phyloP scores from a whole-genome alignment of 1,284 basidiomycete species.

The Clitocybe nebularis region DNA sequence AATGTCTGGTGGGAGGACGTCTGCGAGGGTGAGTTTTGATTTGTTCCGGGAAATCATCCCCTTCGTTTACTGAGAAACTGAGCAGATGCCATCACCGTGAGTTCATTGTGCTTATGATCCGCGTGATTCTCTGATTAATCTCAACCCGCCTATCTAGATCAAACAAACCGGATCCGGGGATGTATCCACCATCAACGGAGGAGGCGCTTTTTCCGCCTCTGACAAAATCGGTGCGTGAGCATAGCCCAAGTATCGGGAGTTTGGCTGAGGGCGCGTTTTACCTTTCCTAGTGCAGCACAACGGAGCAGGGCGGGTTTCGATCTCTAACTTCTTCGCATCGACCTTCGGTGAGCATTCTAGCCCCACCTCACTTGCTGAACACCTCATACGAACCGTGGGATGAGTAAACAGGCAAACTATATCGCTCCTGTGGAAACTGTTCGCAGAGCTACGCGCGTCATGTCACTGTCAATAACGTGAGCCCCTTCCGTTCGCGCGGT shows the following conservation, averaged over 20 bases:
- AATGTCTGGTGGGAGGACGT: constrained; percentile 28
- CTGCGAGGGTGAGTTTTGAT: constrained; percentile 21
- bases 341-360: constrained; percentile 17
- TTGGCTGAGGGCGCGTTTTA: too few species aligned
- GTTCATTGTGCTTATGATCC: neutral
- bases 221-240: constrained; percentile 24
- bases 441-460: constrained; percentile 19
- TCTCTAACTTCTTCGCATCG: constrained; percentile 23
- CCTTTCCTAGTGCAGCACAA: constrained; percentile 23
- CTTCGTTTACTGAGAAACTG: neutral
- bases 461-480: constrained; percentile 22
- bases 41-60: too few species aligned
- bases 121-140: too few species aligned
- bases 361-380: neutral
- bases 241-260: too few species aligned
- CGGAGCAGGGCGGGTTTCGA: constrained; percentile 20
- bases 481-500: constrained; percentile 1
- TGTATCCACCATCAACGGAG: constrained; percentile 23
- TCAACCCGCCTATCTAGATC: constrained; percentile 12
- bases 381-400: too few species aligned
- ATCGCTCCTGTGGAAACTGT: constrained; percentile 24
- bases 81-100: constrained; percentile 16
- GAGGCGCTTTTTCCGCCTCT: constrained; percentile 22
- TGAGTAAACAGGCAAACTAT: constrained; percentile 23
- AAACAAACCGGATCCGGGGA: constrained; percentile 25